Evolutionary conservation across 768 basidiomycete genomes (phyloP).

Genomic region (Rhizopogon vinicolor): DNA sequence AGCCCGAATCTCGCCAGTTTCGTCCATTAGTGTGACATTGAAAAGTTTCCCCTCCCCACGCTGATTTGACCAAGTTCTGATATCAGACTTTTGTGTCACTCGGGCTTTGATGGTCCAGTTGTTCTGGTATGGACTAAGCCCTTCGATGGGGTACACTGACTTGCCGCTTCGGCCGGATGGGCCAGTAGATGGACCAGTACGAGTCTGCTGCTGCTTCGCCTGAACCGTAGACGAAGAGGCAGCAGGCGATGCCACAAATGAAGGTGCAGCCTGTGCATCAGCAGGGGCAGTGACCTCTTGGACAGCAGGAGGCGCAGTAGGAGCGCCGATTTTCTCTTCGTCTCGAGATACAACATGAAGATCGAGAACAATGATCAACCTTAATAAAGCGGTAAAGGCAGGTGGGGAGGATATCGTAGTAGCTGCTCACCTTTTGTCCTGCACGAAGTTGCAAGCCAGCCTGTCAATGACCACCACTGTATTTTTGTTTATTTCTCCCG

Average conservation of each 20-base stretch:
- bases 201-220: constrained; percentile 2
- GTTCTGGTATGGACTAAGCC: constrained; percentile 94
- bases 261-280: constrained; percentile 20
- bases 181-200: constrained; percentile 9
- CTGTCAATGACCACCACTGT: constrained; percentile 67
- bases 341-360: constrained; percentile 50
- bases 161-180: constrained; percentile 17
- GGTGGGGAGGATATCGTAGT: background rate
- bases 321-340: constrained; percentile 74
- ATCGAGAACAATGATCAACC: constrained; percentile 78
- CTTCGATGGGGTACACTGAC: constrained; percentile 80
- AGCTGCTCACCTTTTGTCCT: constrained; percentile 71
- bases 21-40: constrained; percentile 90
- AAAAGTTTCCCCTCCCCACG: constrained; percentile 95
- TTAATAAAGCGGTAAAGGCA: constrained; percentile 23
- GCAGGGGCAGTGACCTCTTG: constrained; percentile 22
- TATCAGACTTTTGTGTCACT: constrained; percentile 84
- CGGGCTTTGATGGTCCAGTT: constrained; percentile 98
- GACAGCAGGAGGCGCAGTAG: constrained; percentile 34
- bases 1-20: constrained; percentile 85
- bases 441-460: constrained; percentile 79
- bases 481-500: constrained; percentile 58
- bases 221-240: constrained; percentile 15
- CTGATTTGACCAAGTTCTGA: constrained; percentile 85
- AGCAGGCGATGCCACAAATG: constrained; percentile 25